These are phyloP conservation scores for Aschersonia sp. DNA, from an alignment of 2,329 filamentous ascomycete genomes.

Conservation along the genomic window DNA sequence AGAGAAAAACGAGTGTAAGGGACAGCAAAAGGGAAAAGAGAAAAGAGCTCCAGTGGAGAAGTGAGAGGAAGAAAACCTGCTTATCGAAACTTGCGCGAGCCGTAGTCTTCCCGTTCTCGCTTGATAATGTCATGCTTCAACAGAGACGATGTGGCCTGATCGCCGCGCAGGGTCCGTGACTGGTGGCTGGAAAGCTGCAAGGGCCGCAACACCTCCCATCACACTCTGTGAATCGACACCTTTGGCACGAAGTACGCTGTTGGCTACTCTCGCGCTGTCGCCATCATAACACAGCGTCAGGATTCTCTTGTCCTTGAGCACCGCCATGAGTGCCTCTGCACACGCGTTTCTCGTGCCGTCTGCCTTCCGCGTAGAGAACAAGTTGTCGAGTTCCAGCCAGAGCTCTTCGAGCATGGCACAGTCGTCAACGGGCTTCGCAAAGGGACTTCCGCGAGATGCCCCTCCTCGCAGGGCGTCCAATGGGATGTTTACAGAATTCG, in stretches of 20 bases:
- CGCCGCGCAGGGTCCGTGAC: slow-evolving; percentile 11
- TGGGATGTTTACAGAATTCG: slow-evolving; percentile 29
- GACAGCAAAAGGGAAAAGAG: not conserved
- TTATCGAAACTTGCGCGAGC: too few relatives aligned
- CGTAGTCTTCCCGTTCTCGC: not conserved
- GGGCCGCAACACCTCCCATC: slow-evolving; percentile 21
- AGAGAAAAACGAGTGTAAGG: not conserved
- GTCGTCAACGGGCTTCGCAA: slow-evolving; percentile 29
- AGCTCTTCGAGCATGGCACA: slow-evolving; percentile 27
- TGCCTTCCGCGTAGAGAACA: slow-evolving; percentile 21
- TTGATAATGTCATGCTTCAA: slow-evolving; percentile 8
- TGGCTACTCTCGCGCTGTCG: slow-evolving; percentile 37
- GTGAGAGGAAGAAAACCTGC: not conserved
- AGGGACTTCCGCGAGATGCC: slow-evolving; percentile 11
- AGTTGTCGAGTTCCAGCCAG: slow-evolving; percentile 31
- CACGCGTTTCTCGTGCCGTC: slow-evolving; percentile 12
- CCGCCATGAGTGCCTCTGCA: slow-evolving; percentile 12
- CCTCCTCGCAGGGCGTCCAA: slow-evolving; percentile 20
- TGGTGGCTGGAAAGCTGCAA: slow-evolving; percentile 13
- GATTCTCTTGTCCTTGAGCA: slow-evolving; percentile 21
- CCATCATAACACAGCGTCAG: slow-evolving; percentile 37
- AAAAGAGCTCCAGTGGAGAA: not conserved
- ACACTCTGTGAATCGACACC: slow-evolving; percentile 31
- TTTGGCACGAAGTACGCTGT: slow-evolving; percentile 36
- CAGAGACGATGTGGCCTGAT: slow-evolving; percentile 8